These are phyloP conservation scores for Saccharata proteae DNA, from an alignment of 2,329 filamentous ascomycete genomes.

Conservation along the genomic window DNA sequence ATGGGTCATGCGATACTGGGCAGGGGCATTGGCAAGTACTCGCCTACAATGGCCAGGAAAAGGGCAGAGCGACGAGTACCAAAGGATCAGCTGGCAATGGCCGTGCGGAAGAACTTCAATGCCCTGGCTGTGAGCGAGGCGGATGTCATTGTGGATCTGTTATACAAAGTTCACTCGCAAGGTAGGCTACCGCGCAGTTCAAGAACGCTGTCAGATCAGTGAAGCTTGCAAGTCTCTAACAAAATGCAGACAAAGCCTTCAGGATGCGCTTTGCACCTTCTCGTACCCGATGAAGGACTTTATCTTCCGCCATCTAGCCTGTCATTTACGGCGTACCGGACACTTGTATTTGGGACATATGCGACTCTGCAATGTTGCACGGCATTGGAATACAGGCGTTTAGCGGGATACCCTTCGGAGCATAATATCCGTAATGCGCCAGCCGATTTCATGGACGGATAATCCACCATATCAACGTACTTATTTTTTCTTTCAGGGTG, in stretches of 20 bases:
- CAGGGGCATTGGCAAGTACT: slow-evolving; percentile 53
- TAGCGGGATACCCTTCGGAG: too few relatives aligned
- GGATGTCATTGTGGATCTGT: slow-evolving; percentile 68
- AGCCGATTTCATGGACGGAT: too few relatives aligned
- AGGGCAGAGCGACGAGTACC: slow-evolving; percentile 53
- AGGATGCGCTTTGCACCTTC: slow-evolving; percentile 31
- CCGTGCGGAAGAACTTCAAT: slow-evolving; percentile 75
- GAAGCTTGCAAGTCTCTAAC: not conserved
- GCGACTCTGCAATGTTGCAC: too few relatives aligned
- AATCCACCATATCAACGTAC: too few relatives aligned
- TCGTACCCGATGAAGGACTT: slow-evolving; percentile 10
- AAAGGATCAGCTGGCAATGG: slow-evolving; percentile 59
- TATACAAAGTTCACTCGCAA: slow-evolving; percentile 56
- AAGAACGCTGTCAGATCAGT: not conserved
- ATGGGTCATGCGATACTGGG: slow-evolving; percentile 39
- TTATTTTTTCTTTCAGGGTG: too few relatives aligned
- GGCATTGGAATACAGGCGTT: too few relatives aligned
- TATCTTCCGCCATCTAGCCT: too few relatives aligned
- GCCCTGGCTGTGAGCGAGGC: slow-evolving; percentile 66
- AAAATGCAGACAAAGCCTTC: slow-evolving; percentile 32
- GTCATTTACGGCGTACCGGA: too few relatives aligned
- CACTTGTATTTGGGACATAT: too few relatives aligned
- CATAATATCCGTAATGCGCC: too few relatives aligned
- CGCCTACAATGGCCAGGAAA: slow-evolving; percentile 61
- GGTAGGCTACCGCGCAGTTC: slow-evolving; percentile 26